Percentiles rank a stretch among this genome's conserved stretches.
These are phyloP conservation scores for Torrubiella hemipterigena DNA, from an alignment of 2,329 filamentous ascomycete species.

Conservation along the genomic window DNA sequence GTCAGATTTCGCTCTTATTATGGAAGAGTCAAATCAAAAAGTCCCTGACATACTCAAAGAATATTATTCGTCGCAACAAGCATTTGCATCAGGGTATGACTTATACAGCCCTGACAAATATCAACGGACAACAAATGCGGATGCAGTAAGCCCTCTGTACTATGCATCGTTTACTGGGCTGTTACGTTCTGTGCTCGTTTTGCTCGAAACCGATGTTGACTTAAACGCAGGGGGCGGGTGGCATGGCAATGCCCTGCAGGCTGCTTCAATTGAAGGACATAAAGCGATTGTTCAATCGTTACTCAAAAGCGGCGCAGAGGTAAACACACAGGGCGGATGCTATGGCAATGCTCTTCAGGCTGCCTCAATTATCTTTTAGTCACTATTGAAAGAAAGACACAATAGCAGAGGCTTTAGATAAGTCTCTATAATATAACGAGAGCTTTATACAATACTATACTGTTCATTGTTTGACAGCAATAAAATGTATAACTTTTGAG, in stretches of 20 bases:
- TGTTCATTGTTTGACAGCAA: no score
- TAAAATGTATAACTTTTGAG: no score
- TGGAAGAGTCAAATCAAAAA: background rate
- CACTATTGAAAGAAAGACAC: no score
- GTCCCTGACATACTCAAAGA: background rate
- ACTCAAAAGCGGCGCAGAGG: background rate
- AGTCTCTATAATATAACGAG: no score
- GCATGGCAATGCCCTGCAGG: background rate
- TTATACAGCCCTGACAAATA: background rate
- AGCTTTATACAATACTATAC: no score
- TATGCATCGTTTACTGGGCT: slow-evolving; percentile 2
- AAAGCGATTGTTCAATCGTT: background rate
- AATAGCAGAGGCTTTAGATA: no score
- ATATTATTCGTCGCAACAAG: background rate
- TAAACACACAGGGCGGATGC: background rate
- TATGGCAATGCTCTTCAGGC: background rate
- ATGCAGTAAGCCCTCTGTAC: slow-evolving; percentile 1
- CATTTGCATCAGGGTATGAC: background rate
- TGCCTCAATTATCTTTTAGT: no score
- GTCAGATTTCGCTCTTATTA: background rate
- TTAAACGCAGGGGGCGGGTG: background rate
- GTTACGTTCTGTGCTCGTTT: background rate
- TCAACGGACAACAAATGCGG: background rate
- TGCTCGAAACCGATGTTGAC: slow-evolving; percentile 2
- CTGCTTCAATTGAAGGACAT: background rate